Conservation (phyloP, 768 basidiomycete genomes). For the Astraeus odoratus region DNA sequence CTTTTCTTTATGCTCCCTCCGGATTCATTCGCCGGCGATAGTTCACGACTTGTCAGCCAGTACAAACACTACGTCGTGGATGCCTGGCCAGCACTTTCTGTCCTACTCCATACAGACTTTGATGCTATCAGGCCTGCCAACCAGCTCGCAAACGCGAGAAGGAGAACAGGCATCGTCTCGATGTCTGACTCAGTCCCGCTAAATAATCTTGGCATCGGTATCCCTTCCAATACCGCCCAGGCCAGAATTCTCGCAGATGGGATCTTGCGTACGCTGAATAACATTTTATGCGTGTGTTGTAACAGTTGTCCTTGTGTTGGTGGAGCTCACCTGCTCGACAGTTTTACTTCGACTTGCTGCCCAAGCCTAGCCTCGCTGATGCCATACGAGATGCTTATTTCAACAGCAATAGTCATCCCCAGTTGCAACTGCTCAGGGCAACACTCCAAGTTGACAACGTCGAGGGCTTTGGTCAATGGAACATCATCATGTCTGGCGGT, state of each 20-base stretch:
- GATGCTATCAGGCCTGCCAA: background rate
- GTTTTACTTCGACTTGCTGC: constrained; percentile 9
- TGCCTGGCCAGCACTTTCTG: constrained; percentile 7
- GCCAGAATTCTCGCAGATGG: background rate
- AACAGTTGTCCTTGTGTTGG: too few species aligned
- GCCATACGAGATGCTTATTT: background rate
- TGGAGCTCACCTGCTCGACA: background rate
- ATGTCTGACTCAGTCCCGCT: constrained; percentile 21
- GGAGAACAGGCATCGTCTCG: constrained; percentile 1
- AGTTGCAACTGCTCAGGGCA: background rate
- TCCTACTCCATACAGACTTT: constrained; percentile 5
- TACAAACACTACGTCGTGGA: constrained; percentile 10
- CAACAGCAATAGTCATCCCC: background rate
- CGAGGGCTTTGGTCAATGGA: background rate
- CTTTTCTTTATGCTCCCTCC: constrained; percentile 12
- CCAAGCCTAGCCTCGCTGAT: background rate
- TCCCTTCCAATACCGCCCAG: constrained; percentile 16
- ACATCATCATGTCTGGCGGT: background rate
- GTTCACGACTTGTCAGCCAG: constrained; percentile 1
- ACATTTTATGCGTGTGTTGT: constrained; percentile 16
- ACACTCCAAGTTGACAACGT: background rate
- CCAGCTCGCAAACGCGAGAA: too few species aligned
- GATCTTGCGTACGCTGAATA: constrained; percentile 19
- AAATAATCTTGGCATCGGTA: constrained; percentile 14
- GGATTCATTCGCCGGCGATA: background rate